Percentiles rank a stretch among this genome's conserved stretches.
Evolutionary conservation across 768 basidiomycete genomes (phyloP).

Genomic region (Hygrophorus pudorinus): DNA sequence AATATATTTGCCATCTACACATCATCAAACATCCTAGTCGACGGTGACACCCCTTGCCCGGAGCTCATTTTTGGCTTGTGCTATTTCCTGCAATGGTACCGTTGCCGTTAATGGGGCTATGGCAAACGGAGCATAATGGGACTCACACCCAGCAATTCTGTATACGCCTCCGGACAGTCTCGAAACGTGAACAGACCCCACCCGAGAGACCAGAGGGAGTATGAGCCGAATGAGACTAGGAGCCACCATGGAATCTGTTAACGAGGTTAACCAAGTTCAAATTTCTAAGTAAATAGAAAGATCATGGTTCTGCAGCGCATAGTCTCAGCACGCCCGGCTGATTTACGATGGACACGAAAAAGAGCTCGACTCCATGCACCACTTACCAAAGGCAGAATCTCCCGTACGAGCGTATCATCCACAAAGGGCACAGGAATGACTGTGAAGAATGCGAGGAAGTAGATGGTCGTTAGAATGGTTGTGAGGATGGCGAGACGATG

Average conservation of each 20-base stretch:
- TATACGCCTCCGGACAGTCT: conserved; percentile 75
- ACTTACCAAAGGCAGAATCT: conserved; percentile 55
- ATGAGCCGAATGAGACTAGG: conserved; percentile 70
- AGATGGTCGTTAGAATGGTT: conserved; percentile 34
- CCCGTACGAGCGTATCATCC: conserved; percentile 30
- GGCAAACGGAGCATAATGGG: neutral
- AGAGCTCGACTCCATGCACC: too few relatives aligned
- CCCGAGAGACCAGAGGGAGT: conserved; percentile 68
- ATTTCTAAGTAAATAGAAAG: too few relatives aligned
- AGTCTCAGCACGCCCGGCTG: too few relatives aligned
- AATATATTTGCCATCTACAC: too few relatives aligned
- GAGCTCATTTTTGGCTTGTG: conserved; percentile 41
- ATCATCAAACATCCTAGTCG: conserved; percentile 24
- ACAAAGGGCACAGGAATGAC: conserved; percentile 46
- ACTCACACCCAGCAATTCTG: conserved; percentile 54
- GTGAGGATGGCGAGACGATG: conserved; percentile 40
- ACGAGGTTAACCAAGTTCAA: neutral
- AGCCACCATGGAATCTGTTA: conserved; percentile 77
- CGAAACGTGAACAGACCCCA: conserved; percentile 64
- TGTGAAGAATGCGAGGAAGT: conserved; percentile 48
- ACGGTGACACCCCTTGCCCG: conserved; percentile 51
- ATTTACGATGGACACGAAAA: too few relatives aligned
- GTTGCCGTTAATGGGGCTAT: conserved; percentile 1
- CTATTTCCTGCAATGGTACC: conserved; percentile 62
- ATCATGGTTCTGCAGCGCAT: too few relatives aligned